phyloP scores from a whole-genome alignment of 331 rosid genomes.

The Stylosanthes scabra region DNA sequence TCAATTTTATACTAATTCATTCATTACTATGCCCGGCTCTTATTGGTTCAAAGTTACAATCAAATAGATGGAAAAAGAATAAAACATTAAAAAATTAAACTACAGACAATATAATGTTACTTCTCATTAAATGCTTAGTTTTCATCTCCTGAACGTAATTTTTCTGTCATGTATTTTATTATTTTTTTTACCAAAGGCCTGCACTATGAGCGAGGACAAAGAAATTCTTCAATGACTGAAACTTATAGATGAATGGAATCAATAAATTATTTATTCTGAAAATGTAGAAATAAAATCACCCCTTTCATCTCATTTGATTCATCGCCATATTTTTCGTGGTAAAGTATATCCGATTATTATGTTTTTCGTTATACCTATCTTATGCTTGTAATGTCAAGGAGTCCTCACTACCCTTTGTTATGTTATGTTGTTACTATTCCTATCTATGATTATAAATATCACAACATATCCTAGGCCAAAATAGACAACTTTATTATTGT shows the following conservation, averaged over 20 bases:
- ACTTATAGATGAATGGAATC: not conserved
- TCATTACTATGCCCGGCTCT: slow-evolving; percentile 7
- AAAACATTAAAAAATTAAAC: too few species aligned
- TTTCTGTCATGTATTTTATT: not conserved
- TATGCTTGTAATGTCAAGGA: too few species aligned
- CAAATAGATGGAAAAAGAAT: not conserved
- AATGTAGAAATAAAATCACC: slow-evolving; percentile 37
- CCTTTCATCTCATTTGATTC: slow-evolving; percentile 12
- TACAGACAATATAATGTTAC: slow-evolving; percentile 24
- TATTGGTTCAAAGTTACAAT: slow-evolving; percentile 22
- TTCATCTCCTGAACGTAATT: not conserved
- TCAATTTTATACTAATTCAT: not conserved
- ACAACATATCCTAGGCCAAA: too few species aligned
- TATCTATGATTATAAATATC: too few species aligned
- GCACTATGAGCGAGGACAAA: slow-evolving; percentile 17
- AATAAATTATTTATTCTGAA: slow-evolving; percentile 40
- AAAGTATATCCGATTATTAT: slow-evolving; percentile 45
- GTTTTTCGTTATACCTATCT: slow-evolving; percentile 14
- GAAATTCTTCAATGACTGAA: slow-evolving; percentile 25
- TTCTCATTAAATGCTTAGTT: slow-evolving; percentile 4
- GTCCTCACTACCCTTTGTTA: too few species aligned
- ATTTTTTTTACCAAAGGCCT: not conserved
- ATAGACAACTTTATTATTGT: not conserved
- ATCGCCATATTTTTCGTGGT: slow-evolving; percentile 22
- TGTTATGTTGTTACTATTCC: too few species aligned